phyloP scores from a whole-genome alignment of 202 grass and related monocot genomes.

The Panicum hallii region DNA sequence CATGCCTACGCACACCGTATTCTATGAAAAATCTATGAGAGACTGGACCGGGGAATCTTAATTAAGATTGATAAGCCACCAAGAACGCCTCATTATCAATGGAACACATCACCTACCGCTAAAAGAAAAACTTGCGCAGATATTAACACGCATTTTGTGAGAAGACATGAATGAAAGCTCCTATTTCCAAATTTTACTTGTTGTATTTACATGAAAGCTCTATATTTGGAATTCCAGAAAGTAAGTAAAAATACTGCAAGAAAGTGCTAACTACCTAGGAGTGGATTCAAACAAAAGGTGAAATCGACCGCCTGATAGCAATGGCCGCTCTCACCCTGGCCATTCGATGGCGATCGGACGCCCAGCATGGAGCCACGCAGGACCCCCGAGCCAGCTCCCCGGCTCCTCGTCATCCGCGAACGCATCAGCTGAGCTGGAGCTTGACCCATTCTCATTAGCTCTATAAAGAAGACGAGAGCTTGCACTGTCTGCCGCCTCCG shows the following conservation, averaged over 20 bases:
- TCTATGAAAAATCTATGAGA: background rate
- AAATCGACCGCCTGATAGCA: background rate
- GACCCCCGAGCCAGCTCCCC: background rate
- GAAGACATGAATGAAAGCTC: background rate
- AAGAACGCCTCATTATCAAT: background rate
- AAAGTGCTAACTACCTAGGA: background rate
- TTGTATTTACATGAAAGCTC: background rate
- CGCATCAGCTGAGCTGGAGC: conserved; percentile 2
- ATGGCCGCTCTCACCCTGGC: background rate
- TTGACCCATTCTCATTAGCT: background rate
- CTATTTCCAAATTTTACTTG: background rate
- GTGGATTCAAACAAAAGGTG: background rate
- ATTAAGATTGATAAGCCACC: background rate
- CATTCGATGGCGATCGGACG: background rate
- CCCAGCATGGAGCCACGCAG: background rate
- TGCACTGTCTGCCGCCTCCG: too few species aligned
- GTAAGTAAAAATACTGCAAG: background rate
- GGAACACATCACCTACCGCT: too few species aligned
- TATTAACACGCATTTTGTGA: background rate
- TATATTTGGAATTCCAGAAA: background rate
- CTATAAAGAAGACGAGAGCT: background rate
- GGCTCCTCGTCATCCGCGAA: background rate
- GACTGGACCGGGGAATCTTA: background rate
- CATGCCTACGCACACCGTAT: background rate
- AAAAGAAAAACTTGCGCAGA: background rate